Evolutionary conservation across 768 basidiomycete species (phyloP).

Genomic region (Podaxis sp.): DNA sequence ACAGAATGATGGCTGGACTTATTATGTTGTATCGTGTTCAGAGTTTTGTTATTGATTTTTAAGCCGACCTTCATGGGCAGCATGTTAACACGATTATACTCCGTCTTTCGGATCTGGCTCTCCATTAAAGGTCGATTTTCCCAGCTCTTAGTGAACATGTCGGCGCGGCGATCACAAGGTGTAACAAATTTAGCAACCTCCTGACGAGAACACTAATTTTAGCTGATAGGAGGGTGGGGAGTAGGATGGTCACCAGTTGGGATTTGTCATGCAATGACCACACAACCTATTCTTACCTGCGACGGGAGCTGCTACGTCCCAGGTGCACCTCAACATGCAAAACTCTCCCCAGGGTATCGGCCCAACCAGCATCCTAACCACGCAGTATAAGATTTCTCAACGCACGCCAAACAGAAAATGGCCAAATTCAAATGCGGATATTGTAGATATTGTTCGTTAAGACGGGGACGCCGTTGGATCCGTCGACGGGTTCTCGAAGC

Average conservation of each 20-base stretch:
- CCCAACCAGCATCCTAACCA: not conserved
- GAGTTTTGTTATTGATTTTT: not conserved
- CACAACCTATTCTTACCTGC: no score
- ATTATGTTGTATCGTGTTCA: not conserved
- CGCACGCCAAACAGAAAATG: not conserved
- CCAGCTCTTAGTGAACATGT: not conserved
- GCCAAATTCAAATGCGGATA: not conserved
- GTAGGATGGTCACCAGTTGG: no score
- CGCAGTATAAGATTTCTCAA: not conserved
- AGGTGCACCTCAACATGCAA: not conserved
- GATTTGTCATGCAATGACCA: no score
- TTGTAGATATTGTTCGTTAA: not conserved
- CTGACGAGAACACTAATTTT: not conserved
- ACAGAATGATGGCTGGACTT: not conserved
- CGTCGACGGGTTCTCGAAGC: not conserved
- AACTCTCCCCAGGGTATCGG: not conserved
- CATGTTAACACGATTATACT: not conserved
- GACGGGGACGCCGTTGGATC: not conserved
- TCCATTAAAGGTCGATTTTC: not conserved
- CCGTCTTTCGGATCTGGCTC: not conserved
- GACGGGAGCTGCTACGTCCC: no score
- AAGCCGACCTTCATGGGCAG: not conserved
- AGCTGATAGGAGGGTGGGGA: no score
- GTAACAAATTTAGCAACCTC: not conserved
- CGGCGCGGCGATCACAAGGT: not conserved